Evolutionary conservation across 345 rosid species (phyloP).

Genomic region (Hypericum androsaemum): DNA sequence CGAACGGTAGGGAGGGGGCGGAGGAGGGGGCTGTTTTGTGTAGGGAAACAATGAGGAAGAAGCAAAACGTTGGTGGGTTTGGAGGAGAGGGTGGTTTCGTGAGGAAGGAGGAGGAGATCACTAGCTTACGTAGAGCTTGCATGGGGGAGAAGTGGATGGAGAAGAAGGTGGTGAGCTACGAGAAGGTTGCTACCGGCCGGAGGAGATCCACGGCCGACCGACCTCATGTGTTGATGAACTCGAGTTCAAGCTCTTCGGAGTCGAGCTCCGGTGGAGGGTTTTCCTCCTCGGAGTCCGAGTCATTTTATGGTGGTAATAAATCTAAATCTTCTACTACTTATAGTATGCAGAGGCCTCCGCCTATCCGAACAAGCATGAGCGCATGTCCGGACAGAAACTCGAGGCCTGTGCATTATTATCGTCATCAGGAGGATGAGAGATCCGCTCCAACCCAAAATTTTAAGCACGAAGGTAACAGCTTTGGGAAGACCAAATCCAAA

Average conservation of each 20-base stretch:
- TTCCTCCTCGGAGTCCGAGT: conserved; percentile 2
- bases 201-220: conserved; percentile 29
- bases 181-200: conserved; percentile 16
- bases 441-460: conserved; percentile 8
- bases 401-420: not conserved
- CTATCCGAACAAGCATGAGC: conserved; percentile 33
- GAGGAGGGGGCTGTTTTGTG: conserved; percentile 3
- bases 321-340: conserved; percentile 9
- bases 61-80: conserved; percentile 4
- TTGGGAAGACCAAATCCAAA: conserved; percentile 19
- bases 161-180: conserved; percentile 23
- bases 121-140: conserved; percentile 19
- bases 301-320: too few species aligned
- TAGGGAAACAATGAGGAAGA: conserved; percentile 17
- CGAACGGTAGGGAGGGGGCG: conserved; percentile 3
- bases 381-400: too few species aligned
- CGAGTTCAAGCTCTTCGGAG: conserved; percentile 7
- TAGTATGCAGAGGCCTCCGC: conserved; percentile 21
- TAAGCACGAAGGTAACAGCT: conserved; percentile 12
- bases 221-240: not conserved
- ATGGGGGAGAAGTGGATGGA: conserved; percentile 44
- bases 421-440: not conserved
- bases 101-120: conserved; percentile 8
- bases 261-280: conserved; percentile 6
- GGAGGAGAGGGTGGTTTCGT: not conserved